Conservation (phyloP, 2,329 filamentous ascomycete species). For the Beauveria scarabaeidicola region DNA sequence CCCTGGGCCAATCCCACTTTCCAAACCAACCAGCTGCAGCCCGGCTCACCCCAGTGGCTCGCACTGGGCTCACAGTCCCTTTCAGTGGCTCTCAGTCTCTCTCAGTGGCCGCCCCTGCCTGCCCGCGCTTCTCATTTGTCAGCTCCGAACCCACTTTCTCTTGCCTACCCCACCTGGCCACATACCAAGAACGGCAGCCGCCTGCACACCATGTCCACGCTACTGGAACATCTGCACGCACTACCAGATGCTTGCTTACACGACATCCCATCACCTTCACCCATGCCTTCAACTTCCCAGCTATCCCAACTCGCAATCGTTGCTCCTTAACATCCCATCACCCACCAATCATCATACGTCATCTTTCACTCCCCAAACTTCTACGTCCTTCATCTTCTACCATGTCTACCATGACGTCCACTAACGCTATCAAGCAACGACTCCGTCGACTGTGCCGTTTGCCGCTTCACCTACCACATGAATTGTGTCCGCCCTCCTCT, state of each 20-base stretch:
- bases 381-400: neutral
- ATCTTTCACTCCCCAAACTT: neutral
- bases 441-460: conserved; percentile 95
- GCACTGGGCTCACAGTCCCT: neutral
- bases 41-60: neutral
- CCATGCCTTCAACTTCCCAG: neutral
- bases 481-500: conserved; percentile 88
- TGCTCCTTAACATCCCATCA: too few relatives aligned
- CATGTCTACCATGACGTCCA: conserved; percentile 4
- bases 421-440: conserved; percentile 56
- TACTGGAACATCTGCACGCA: neutral
- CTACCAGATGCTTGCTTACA: conserved; percentile 11
- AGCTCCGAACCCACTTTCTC: neutral
- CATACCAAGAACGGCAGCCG: conserved; percentile 9
- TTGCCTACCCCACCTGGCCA: conserved; percentile 2
- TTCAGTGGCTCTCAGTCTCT: neutral
- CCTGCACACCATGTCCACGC: neutral
- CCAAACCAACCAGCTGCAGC: conserved; percentile 9
- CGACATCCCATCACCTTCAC: conserved; percentile 1
- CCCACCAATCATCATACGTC: neutral
- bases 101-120: neutral
- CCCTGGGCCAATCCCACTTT: conserved; percentile 4
- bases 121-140: neutral
- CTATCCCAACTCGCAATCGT: neutral
- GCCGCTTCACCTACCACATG: conserved; percentile 95